These are phyloP conservation scores for Echinochloa phyllopogon DNA, from an alignment of 176 grass and related monocot species.

Conservation along the genomic window DNA sequence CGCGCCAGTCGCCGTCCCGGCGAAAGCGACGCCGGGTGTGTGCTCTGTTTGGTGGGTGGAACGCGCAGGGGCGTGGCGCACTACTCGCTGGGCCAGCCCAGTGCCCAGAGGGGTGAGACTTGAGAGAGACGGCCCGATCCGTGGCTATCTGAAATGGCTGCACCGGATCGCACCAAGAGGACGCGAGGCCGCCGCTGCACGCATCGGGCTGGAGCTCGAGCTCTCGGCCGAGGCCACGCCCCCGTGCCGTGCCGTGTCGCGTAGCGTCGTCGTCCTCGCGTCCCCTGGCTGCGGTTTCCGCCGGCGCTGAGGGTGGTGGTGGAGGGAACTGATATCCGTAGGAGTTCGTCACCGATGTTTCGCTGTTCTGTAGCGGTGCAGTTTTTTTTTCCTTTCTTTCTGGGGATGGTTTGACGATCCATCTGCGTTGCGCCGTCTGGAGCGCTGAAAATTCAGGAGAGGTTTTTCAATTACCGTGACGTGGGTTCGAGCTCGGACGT, in stretches of 20 bases:
- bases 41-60: neutral
- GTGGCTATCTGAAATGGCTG: neutral
- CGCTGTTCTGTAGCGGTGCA: neutral
- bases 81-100: neutral
- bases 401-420: neutral
- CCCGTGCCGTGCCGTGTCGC: too few relatives aligned
- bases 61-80: neutral
- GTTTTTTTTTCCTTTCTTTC: neutral
- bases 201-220: neutral
- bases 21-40: slow-evolving; percentile 34
- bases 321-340: neutral
- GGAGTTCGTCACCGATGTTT: neutral
- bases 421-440: neutral
- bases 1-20: neutral
- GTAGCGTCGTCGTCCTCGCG: too few relatives aligned
- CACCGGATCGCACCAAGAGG: slow-evolving; percentile 11
- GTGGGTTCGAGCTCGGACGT: neutral
- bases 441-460: neutral
- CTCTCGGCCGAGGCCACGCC: neutral
- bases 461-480: neutral
- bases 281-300: neutral
- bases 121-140: neutral
- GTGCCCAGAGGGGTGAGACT: too few relatives aligned
- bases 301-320: slow-evolving; percentile 9
- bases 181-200: neutral